Conservation (phyloP, 441 rosid species). For the Jatropha podagrica region DNA sequence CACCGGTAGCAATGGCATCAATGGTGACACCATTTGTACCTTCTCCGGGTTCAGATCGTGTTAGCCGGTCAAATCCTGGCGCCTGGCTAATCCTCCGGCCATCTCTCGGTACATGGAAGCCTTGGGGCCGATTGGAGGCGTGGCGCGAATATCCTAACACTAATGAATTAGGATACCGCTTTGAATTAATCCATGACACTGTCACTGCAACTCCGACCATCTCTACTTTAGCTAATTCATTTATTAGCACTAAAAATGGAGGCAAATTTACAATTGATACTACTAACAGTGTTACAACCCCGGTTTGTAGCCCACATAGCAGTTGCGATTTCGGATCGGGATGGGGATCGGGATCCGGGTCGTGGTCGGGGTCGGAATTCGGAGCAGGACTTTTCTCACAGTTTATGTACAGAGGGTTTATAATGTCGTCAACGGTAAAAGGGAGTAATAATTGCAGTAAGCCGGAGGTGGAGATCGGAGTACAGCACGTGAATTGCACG, state of each 20-base stretch:
- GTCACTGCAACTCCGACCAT: constrained; percentile 39
- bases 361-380: constrained; percentile 68
- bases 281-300: constrained; percentile 50
- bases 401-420: constrained; percentile 54
- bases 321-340: constrained; percentile 75
- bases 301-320: constrained; percentile 64
- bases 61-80: constrained; percentile 76
- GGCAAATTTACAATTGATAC: constrained; percentile 76
- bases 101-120: constrained; percentile 74
- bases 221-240: constrained; percentile 37
- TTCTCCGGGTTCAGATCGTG: constrained; percentile 76
- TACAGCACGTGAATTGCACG: constrained; percentile 86
- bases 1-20: constrained; percentile 92
- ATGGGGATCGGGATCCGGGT: constrained; percentile 46
- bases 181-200: constrained; percentile 63
- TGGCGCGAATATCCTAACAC: constrained; percentile 66
- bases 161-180: constrained; percentile 62
- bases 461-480: constrained; percentile 81
- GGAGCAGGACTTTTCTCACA: constrained; percentile 35
- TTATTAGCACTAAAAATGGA: constrained; percentile 56
- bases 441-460: constrained; percentile 54
- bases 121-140: constrained; percentile 91
- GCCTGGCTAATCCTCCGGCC: constrained; percentile 93
- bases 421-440: constrained; percentile 82
- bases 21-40: constrained; percentile 98